A percentile compares a stretch with the other conserved stretches of the same genome.
phyloP scores from a whole-genome alignment of 805 yeast species.

The Zygoascus bituminiphila region DNA sequence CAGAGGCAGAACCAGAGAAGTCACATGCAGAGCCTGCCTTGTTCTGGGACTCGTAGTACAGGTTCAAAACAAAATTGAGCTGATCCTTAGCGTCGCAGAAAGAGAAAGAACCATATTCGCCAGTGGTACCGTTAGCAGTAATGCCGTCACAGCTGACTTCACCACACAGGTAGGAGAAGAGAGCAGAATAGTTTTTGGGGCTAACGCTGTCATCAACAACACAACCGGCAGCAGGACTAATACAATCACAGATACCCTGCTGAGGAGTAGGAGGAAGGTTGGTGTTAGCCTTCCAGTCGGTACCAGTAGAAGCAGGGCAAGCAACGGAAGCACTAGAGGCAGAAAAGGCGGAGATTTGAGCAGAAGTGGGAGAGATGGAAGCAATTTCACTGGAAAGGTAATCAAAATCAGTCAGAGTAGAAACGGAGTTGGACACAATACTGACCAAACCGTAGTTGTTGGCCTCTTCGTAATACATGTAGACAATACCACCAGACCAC shows the following conservation, averaged over 20 bases:
- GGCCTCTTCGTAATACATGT: conserved; percentile 82
- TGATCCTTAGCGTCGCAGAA: conserved; percentile 66
- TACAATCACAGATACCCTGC: conserved; percentile 55
- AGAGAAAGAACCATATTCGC: conserved; percentile 65
- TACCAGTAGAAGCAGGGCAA: conserved; percentile 43
- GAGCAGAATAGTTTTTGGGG: conserved; percentile 46
- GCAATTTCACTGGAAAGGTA: conserved; percentile 49
- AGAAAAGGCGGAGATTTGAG: conserved; percentile 32
- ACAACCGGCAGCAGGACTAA: conserved; percentile 47
- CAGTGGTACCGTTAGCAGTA: conserved; percentile 50
- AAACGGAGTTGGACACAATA: conserved; percentile 40
- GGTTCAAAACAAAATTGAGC: conserved; percentile 58
- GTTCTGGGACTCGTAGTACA: conserved; percentile 47
- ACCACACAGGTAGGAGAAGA: conserved; percentile 53
- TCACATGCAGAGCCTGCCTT: conserved; percentile 49
- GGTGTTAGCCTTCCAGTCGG: conserved; percentile 60
- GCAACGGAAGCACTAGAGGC: conserved; percentile 30
- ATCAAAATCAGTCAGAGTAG: conserved; percentile 54
- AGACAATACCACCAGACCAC: conserved; percentile 92
- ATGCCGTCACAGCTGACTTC: conserved; percentile 54
- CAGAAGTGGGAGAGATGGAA: conserved; percentile 43
- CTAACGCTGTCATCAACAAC: conserved; percentile 46
- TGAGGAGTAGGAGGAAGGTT: conserved; percentile 74
- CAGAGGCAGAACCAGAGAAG: conserved; percentile 62
- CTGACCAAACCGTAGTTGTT: conserved; percentile 77